A percentile compares a stretch with the other conserved stretches of the same genome.
phyloP scores from a whole-genome alignment of 2,329 filamentous ascomycete species.

The Cryphonectria nitschkei region DNA sequence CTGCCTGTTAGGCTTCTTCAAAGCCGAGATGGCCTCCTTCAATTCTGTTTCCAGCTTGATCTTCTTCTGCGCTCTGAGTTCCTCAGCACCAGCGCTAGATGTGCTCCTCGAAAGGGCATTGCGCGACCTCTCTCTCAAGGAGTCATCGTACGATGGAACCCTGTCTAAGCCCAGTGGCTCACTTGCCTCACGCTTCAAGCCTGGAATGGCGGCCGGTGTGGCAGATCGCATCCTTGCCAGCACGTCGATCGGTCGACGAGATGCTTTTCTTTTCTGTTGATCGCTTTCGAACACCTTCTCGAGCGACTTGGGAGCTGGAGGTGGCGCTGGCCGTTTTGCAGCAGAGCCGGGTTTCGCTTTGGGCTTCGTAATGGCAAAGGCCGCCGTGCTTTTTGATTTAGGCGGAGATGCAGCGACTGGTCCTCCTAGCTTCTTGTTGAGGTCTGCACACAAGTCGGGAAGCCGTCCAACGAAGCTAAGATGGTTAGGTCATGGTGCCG shows the following conservation, averaged over 20 bases:
- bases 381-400: slow-evolving; percentile 54
- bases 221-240: slow-evolving; percentile 71
- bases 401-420: slow-evolving; percentile 62
- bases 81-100: slow-evolving; percentile 55
- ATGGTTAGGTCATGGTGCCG: slow-evolving; percentile 2
- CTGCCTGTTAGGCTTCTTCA: slow-evolving; percentile 77
- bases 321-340: slow-evolving; percentile 50
- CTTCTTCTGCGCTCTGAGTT: slow-evolving; percentile 66
- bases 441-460: slow-evolving; percentile 69
- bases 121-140: slow-evolving; percentile 49
- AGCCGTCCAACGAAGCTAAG: slow-evolving; percentile 72
- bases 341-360: slow-evolving; percentile 57
- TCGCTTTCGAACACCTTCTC: slow-evolving; percentile 67
- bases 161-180: slow-evolving; percentile 59
- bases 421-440: slow-evolving; percentile 78
- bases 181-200: slow-evolving; percentile 70
- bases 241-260: slow-evolving; percentile 58
- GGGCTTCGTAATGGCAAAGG: slow-evolving; percentile 43
- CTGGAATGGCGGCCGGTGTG: slow-evolving; percentile 62
- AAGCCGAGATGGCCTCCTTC: slow-evolving; percentile 71
- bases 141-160: slow-evolving; percentile 49
- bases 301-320: slow-evolving; percentile 55
- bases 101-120: slow-evolving; percentile 45
- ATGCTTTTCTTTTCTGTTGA: slow-evolving; percentile 58
- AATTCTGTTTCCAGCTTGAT: slow-evolving; percentile 71